Conservation (phyloP, 179 eudicot genomes). For the Beta lomatogona region DNA sequence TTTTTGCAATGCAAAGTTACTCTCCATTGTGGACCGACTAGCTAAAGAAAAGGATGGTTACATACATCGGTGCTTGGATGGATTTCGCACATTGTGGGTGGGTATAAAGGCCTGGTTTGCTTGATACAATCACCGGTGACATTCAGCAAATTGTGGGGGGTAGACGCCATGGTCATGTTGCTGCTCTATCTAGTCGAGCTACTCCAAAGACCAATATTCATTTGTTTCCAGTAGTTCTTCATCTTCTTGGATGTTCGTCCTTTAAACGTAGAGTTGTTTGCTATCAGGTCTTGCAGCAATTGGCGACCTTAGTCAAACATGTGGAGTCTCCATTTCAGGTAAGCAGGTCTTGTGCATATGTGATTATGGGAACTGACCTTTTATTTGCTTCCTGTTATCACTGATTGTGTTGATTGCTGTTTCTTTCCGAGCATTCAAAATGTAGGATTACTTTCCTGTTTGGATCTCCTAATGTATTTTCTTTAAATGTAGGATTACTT, state of each 20-base stretch:
- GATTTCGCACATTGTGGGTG: conserved; percentile 63
- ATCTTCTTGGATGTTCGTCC: conserved; percentile 78
- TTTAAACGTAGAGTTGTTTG: conserved; percentile 69
- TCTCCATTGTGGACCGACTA: conserved; percentile 85
- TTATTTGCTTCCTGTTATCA: neutral
- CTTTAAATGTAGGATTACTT: neutral
- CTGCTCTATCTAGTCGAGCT: conserved; percentile 57
- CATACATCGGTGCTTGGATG: conserved; percentile 74
- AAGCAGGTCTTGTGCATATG: conserved; percentile 1
- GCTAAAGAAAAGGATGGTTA: conserved; percentile 79
- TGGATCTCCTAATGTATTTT: neutral
- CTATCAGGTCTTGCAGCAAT: conserved; percentile 70
- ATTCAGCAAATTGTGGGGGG: conserved; percentile 85
- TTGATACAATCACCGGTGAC: conserved; percentile 74
- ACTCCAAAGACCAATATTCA: conserved; percentile 73
- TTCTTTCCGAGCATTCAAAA: neutral
- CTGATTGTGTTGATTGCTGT: neutral
- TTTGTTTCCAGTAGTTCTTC: conserved; percentile 83
- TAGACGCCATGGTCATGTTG: conserved; percentile 62
- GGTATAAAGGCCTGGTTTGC: no score
- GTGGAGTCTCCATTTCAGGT: conserved; percentile 92
- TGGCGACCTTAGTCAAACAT: conserved; percentile 73
- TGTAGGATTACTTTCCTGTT: neutral
- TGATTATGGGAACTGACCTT: neutral
- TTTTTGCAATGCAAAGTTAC: conserved; percentile 78